Conservation (phyloP, 2,329 filamentous ascomycete species). For the Pseudocercospora cruenta region DNA sequence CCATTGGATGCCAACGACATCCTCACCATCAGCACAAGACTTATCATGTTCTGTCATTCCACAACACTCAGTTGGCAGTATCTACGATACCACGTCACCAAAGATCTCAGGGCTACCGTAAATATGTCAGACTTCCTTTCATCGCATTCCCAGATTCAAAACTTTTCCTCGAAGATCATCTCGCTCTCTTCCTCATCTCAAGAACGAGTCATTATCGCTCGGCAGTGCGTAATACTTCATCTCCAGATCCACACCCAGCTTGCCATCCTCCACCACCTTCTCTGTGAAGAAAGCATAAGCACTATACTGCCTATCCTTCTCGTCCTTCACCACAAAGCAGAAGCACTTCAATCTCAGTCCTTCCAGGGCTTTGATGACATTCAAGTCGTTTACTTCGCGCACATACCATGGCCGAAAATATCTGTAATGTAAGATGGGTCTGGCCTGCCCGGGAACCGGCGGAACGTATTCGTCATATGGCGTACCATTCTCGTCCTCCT, state of each 20-base stretch:
- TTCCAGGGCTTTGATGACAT: background rate
- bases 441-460: background rate
- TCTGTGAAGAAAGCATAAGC: constrained; percentile 2
- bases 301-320: background rate
- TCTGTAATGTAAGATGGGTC: background rate
- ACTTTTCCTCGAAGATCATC: background rate
- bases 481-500: background rate
- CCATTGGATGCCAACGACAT: too few species aligned
- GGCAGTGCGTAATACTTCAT: constrained; percentile 2
- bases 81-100: background rate
- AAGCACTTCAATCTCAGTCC: constrained; percentile 1
- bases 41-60: background rate
- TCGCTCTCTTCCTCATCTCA: background rate
- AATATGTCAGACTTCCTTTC: background rate
- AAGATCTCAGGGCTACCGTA: background rate
- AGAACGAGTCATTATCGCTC: background rate
- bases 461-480: background rate
- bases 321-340: background rate
- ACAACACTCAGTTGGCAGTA: background rate
- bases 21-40: background rate
- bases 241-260: background rate
- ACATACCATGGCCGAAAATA: background rate
- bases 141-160: background rate
- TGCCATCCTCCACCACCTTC: background rate
- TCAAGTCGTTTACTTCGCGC: background rate